phyloP scores from a whole-genome alignment of 495 filamentous ascomycete genomes.

The Delitschia confertaspora region DNA sequence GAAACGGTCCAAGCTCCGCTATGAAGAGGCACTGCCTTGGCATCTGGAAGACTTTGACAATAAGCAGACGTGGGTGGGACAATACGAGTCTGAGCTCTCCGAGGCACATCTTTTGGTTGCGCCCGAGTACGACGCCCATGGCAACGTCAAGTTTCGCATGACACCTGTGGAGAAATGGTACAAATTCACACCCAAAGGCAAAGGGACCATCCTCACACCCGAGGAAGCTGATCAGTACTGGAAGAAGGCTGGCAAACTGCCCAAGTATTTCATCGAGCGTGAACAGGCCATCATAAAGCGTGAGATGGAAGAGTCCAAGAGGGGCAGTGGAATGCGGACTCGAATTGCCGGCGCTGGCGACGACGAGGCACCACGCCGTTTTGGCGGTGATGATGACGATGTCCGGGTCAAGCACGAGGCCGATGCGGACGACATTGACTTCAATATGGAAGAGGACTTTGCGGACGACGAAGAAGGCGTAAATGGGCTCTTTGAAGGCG shows the following conservation, averaged over 20 bases:
- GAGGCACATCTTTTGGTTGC: constrained; percentile 68
- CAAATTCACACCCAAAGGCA: constrained; percentile 73
- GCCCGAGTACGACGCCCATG: constrained; percentile 43
- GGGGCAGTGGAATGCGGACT: constrained; percentile 12
- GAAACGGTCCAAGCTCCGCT: constrained; percentile 68
- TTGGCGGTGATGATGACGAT: constrained; percentile 57
- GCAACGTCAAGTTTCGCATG: constrained; percentile 55
- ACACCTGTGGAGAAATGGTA: constrained; percentile 93
- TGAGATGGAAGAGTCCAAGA: constrained; percentile 8
- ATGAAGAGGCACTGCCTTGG: constrained; percentile 94
- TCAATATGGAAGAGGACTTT: constrained; percentile 43
- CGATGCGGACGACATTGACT: constrained; percentile 43
- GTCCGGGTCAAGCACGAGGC: constrained; percentile 46
- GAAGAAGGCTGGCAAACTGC: constrained; percentile 61
- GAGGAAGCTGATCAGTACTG: constrained; percentile 81
- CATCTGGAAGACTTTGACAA: constrained; percentile 93
- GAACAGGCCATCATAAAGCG: constrained; percentile 10
- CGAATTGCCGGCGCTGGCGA: constrained; percentile 20
- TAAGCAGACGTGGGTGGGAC: constrained; percentile 85
- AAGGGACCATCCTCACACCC: constrained; percentile 68
- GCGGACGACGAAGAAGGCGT: constrained; percentile 75
- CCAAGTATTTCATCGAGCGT: constrained; percentile 56
- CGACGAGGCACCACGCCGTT: constrained; percentile 44
- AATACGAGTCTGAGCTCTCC: constrained; percentile 76
- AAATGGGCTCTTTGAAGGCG: constrained; percentile 64